Base-by-base conservation (phyloP, 306 rosid species). In the Cyamopsis tetragonoloba region DNA sequence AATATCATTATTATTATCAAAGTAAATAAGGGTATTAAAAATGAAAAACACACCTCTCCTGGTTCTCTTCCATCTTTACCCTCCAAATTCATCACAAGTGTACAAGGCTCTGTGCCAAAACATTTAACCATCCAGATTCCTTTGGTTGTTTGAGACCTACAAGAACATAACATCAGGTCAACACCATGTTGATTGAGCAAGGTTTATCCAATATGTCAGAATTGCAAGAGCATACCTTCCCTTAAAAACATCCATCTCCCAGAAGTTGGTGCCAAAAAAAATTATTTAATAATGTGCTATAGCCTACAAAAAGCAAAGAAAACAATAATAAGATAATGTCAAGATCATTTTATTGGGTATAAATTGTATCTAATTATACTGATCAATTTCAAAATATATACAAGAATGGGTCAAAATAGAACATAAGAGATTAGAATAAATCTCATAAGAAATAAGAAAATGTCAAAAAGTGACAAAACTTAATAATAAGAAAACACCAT, bases 31-130 rank as follows among this genome's bases (percentile, higher is more conserved):
- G 56, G 68, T 48, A 55, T 62, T 31, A 17, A 2, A 55, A 41
- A 58, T 6, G 28, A 2, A 65, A 62, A 68, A 15, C 34, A 70
- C 81, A 95, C 99, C 99, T 95, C 99, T 82, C 99, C 99, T n/a
- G 97, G 91, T 79, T 95, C 99, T 79, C 99, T 85, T 78, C 99
- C 99, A 82, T 95, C 99, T 15, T 97, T 90, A 65, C 99, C 99
- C 86, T 91, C 99, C 80, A 95, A 84, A 82, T 95, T 97, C 99
- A 95, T 90, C 53, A 88, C 99, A 77, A 95, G 74, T 10, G 99
- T 95, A 70, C 87, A 88, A 58, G 99, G 99, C 73, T 91, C 97
- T 35, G 91, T 90, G 72, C 95, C 99, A 10, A 75, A 74, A 72
- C 99, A 90, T 68, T 56, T 85, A 62, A 97, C 99, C 78, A 88